A percentile compares a stretch with the other conserved stretches of the same genome.
Evolutionary conservation across 805 yeast genomes (phyloP).

Genomic region (Millerozyma acaciae): DNA sequence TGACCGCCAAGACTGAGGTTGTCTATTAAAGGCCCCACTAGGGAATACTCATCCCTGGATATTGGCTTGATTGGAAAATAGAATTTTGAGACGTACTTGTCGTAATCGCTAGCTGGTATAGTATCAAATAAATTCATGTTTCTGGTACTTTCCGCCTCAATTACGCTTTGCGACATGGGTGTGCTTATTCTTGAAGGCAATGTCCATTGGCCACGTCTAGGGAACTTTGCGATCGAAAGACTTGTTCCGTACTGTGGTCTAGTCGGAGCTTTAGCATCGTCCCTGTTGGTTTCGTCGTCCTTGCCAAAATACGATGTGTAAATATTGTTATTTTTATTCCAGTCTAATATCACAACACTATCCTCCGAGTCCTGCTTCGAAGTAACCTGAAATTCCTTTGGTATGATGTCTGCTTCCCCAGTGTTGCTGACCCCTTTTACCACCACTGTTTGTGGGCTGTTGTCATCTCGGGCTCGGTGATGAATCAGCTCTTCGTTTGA

Average conservation of each 20-base stretch:
- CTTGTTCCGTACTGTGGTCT: conserved; percentile 11
- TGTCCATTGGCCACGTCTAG: background rate
- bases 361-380: conserved; percentile 1
- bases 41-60: conserved; percentile 14
- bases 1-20: conserved; percentile 6
- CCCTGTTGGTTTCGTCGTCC: background rate
- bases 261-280: no score
- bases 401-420: no score
- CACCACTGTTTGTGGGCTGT: no score
- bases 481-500: no score
- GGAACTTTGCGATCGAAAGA: conserved; percentile 1
- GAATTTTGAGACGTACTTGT: conserved; percentile 13
- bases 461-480: no score
- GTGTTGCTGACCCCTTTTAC: no score
- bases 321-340: background rate
- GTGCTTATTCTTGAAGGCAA: background rate
- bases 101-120: conserved; percentile 13
- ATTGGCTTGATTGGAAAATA: conserved; percentile 17
- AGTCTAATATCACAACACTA: conserved; percentile 7
- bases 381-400: no score
- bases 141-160: no score
- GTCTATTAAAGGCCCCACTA: conserved; percentile 14
- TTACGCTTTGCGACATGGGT: background rate
- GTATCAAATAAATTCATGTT: background rate
- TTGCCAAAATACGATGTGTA: conserved; percentile 3